phyloP scores from a whole-genome alignment of 345 rosid genomes.

The Laguncularia racemosa region DNA sequence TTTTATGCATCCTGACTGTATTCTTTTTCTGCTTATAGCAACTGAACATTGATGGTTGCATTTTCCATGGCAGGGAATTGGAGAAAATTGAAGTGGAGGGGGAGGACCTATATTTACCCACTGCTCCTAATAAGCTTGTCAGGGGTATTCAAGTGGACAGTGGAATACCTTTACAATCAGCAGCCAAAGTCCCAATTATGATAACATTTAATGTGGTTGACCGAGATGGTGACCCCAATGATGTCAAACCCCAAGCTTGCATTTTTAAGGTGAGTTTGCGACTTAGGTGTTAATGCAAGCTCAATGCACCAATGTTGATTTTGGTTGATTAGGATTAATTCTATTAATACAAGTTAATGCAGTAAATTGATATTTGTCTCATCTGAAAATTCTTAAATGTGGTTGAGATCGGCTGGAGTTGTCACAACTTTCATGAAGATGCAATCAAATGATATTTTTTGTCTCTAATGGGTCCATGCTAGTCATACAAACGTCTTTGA shows the following conservation, averaged over 20 bases:
- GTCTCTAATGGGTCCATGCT: no score
- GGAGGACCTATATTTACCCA: conserved; percentile 87
- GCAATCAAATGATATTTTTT: no score
- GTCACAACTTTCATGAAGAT: no score
- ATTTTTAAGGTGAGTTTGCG: conserved; percentile 74
- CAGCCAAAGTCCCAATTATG: conserved; percentile 98
- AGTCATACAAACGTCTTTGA: no score
- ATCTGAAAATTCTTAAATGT: no score
- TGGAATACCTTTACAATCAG: conserved; percentile 98
- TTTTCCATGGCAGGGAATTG: conserved; percentile 51
- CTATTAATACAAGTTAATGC: no score
- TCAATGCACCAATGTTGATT: no score
- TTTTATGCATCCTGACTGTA: conserved; percentile 7
- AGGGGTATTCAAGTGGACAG: conserved; percentile 85
- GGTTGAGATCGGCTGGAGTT: no score
- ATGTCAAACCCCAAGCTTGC: conserved; percentile 86
- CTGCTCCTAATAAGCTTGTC: conserved; percentile 89
- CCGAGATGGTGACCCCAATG: conserved; percentile 55
- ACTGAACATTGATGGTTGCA: conserved; percentile 9
- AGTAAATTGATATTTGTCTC: no score
- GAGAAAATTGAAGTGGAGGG: conserved; percentile 90
- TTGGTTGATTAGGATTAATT: no score
- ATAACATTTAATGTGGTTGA: conserved; percentile 88
- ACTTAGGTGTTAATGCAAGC: no score
- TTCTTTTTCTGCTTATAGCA: conserved; percentile 2